Percentiles rank a stretch among this genome's conserved stretches.
These are phyloP conservation scores for Lodderomyces orthopsilosis DNA, from an alignment of 1,139 yeast genomes.

Conservation along the genomic window DNA sequence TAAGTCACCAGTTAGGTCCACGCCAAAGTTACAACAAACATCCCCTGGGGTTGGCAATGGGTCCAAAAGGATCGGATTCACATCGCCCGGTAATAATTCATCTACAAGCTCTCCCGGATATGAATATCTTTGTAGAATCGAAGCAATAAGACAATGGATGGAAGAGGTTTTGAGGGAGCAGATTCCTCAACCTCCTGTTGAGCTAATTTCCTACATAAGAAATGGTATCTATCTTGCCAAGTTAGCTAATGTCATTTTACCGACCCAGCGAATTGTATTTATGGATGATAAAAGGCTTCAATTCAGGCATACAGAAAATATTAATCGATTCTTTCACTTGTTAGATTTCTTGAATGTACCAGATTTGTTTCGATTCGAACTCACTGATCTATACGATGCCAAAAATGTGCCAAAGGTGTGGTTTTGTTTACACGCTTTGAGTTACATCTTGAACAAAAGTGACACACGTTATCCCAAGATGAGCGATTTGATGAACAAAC, in stretches of 20 bases:
- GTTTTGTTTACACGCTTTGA: conserved; percentile 87
- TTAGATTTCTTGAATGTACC: conserved; percentile 75
- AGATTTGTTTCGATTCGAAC: conserved; percentile 80
- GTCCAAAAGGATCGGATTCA: conserved; percentile 6
- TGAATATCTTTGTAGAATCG: conserved; percentile 85
- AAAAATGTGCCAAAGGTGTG: conserved; percentile 93
- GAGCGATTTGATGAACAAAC: conserved; percentile 59
- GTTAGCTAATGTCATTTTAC: conserved; percentile 69
- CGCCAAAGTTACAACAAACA: not conserved
- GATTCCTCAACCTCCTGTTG: conserved; percentile 53
- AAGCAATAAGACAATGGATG: conserved; percentile 70
- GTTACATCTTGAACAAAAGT: conserved; percentile 58
- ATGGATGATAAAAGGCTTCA: conserved; percentile 55
- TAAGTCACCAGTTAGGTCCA: conserved; percentile 16
- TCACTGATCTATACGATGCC: conserved; percentile 89
- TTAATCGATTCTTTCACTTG: conserved; percentile 76
- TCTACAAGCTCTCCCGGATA: conserved; percentile 46
- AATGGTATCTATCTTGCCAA: conserved; percentile 87
- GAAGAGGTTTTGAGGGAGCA: conserved; percentile 43
- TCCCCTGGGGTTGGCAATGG: not conserved
- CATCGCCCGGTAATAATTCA: conserved; percentile 30
- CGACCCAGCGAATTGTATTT: conserved; percentile 52
- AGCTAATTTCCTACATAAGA: conserved; percentile 54
- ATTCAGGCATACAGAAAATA: conserved; percentile 90
- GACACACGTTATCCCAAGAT: conserved; percentile 60